phyloP scores from a whole-genome alignment of 306 rosid species.

The Lupinus albus region DNA sequence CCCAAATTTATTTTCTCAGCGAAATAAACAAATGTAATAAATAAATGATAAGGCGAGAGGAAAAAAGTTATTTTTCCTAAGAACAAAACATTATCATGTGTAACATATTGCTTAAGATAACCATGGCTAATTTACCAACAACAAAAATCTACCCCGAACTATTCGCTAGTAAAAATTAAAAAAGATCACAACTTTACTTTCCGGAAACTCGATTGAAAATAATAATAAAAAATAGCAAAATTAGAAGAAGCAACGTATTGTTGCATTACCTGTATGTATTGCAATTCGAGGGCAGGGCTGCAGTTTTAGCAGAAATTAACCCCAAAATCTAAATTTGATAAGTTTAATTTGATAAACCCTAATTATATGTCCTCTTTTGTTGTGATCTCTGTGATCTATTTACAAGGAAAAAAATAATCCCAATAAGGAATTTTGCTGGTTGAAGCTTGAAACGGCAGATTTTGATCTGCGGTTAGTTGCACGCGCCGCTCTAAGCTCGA shows the following conservation, averaged over 20 bases:
- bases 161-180: background rate
- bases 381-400: background rate
- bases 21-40: background rate
- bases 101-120: constrained; percentile 6
- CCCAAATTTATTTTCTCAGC: background rate
- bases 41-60: background rate
- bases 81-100: constrained; percentile 44
- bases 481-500: constrained; percentile 36
- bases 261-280: constrained; percentile 41
- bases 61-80: background rate
- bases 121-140: background rate
- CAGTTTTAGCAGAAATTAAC: background rate
- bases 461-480: constrained; percentile 27
- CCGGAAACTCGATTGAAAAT: constrained; percentile 5
- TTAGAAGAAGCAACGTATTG: too few species aligned
- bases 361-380: constrained; percentile 20
- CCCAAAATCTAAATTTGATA: constrained; percentile 31
- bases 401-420: background rate
- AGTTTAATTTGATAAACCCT: constrained; percentile 54
- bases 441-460: constrained; percentile 42
- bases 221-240: constrained; percentile 1
- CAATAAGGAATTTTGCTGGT: background rate
- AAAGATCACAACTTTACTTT: background rate
- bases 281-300: constrained; percentile 34
- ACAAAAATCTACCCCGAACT: background rate